Evolutionary conservation across 306 rosid genomes (phyloP), one percentile per base, ranked within the genome.

Genomic region (Vicia villosa): DNA sequence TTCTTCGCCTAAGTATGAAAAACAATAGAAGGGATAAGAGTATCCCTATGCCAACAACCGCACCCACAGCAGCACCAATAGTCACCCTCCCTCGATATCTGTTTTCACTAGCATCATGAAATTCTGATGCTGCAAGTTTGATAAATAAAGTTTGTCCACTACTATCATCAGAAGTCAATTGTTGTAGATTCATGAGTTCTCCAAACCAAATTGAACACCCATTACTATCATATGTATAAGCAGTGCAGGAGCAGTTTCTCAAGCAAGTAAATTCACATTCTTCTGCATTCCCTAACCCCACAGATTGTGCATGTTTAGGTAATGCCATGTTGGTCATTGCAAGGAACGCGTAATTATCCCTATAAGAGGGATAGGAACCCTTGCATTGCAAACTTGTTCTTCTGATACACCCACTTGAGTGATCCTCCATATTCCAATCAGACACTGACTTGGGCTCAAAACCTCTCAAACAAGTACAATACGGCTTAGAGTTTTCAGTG

Each of bases 321-420:
- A 68, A 74, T 0, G n/a, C 47, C 64, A 73, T 63, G 70, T 72
- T 70, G 12, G 77, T 10, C 26, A 72, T 47, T 26, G 36, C 6
- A 0, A 37, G n/a, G n/a, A 86, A 86, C 43, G 10, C 13, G 2
- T 52, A 79, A 54, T 24, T 24, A 24, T 26, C 62, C 37, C 19
- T 24, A 24, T 24, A 5, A 55, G 37, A 55, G 17, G 9, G 59
- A 52, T 10, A 0, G 7, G 32, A 55, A 0, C 11, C 72, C 56
- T 63, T 30, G 11, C 89, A 84, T 40, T 83, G 75, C 43, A 89
- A 62, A 3, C 24, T 30, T 1, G 75, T 47, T 71, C 7, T 75
- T 72, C 94, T 86, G 63, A 5, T 4, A 76, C 97, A 88, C 13
- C 97, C 97, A 5, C 70, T 64, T 4, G 87, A 75, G 42, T 38